Conservation (phyloP, 1,284 basidiomycete genomes). For the Coniophora puteana region DNA sequence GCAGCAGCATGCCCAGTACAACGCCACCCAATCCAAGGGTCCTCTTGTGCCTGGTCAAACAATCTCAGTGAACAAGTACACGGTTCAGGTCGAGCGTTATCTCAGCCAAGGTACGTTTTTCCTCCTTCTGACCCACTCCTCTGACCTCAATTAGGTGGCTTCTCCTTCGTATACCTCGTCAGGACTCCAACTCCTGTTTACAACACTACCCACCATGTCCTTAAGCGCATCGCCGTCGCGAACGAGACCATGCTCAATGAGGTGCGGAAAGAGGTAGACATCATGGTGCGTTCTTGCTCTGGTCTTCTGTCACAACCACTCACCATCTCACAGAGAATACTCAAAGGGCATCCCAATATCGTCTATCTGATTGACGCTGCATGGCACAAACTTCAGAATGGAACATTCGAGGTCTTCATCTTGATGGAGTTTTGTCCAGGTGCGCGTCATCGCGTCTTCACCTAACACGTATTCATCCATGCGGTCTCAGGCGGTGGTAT, state of each 20-base stretch:
- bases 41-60: constrained; percentile 79
- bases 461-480: constrained; percentile 8
- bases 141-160: constrained; percentile 69
- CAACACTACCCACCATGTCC: constrained; percentile 90
- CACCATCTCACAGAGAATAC: constrained; percentile 56
- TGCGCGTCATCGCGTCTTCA: constrained; percentile 24
- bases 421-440: constrained; percentile 96
- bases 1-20: constrained; percentile 34
- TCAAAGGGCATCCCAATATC: constrained; percentile 89
- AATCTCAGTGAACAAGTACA: constrained; percentile 87
- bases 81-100: constrained; percentile 82
- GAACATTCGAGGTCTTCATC: constrained; percentile 95
- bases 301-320: constrained; percentile 17
- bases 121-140: constrained; percentile 2
- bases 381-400: constrained; percentile 79
- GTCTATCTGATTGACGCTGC: constrained; percentile 95
- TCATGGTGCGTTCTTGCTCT: constrained; percentile 73
- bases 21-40: constrained; percentile 44
- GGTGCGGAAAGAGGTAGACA: constrained; percentile 97
- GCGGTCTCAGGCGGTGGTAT: constrained; percentile 81
- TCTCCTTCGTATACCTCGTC: constrained; percentile 98
- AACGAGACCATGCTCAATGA: constrained; percentile 90
- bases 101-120: constrained; percentile 78
- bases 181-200: constrained; percentile 83
- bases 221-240: constrained; percentile 95